phyloP scores from a whole-genome alignment of 2,329 filamentous ascomycete genomes.

The Ilyonectria robusta region DNA sequence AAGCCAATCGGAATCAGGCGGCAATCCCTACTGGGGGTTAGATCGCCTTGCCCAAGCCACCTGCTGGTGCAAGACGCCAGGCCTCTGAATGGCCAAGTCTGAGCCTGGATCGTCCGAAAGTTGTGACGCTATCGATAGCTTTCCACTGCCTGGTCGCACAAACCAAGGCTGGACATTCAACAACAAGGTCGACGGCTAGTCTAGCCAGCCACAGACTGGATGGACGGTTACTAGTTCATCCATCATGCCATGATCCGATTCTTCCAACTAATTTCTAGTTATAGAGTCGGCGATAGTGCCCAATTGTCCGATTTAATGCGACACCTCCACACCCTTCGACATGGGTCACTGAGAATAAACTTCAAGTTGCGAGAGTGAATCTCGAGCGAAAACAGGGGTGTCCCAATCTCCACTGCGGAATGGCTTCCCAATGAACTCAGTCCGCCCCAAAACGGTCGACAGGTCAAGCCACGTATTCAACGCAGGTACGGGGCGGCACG shows the following conservation, averaged over 20 bases:
- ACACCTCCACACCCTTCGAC: background rate
- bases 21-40: slow-evolving; percentile 21
- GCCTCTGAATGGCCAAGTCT: slow-evolving; percentile 11
- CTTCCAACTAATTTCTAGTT: slow-evolving; percentile 11
- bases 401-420: background rate
- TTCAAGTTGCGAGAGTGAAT: background rate
- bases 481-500: slow-evolving; percentile 13
- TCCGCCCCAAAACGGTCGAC: background rate
- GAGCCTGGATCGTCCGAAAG: slow-evolving; percentile 23
- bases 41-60: slow-evolving; percentile 22
- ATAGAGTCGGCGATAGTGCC: slow-evolving; percentile 17
- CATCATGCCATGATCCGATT: slow-evolving; percentile 12
- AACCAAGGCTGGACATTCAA: slow-evolving; percentile 13
- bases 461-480: slow-evolving; percentile 10
- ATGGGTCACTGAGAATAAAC: slow-evolving; percentile 1
- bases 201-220: slow-evolving; percentile 13
- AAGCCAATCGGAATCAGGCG: slow-evolving; percentile 40
- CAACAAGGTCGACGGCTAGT: slow-evolving; percentile 11
- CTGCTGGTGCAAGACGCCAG: slow-evolving; percentile 8
- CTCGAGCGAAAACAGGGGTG: background rate
- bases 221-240: background rate
- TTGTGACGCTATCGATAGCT: slow-evolving; percentile 7
- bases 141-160: slow-evolving; percentile 9
- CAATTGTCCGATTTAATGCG: slow-evolving; percentile 14
- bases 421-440: slow-evolving; percentile 1